Evolutionary conservation across 1,284 basidiomycete species (phyloP).

Genomic region (Lignosus rhinocerotis): DNA sequence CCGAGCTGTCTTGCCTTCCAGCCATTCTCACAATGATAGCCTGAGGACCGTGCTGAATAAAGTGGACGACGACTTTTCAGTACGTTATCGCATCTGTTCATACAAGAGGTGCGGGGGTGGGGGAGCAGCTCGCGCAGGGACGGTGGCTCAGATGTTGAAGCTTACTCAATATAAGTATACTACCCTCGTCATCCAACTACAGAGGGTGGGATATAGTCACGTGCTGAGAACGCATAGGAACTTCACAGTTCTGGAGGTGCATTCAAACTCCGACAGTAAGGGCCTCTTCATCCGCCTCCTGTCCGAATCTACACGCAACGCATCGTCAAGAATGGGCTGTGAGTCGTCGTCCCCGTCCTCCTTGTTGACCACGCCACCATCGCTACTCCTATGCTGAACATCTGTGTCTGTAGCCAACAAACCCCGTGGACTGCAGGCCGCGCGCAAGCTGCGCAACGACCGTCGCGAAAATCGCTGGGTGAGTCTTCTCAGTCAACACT

Average conservation of each 20-base stretch:
- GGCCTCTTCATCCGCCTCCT: constrained; percentile 20
- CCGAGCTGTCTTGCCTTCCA: too few species aligned
- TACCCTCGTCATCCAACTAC: too few species aligned
- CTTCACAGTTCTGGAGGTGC: constrained; percentile 34
- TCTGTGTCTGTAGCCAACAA: constrained; percentile 71
- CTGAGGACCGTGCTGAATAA: too few species aligned
- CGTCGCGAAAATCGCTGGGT: constrained; percentile 98
- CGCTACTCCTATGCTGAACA: constrained; percentile 23
- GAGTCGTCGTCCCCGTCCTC: constrained; percentile 41
- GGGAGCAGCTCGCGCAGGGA: too few species aligned
- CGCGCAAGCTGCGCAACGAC: constrained; percentile 95
- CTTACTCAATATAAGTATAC: too few species aligned
- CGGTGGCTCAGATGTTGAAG: too few species aligned
- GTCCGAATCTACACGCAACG: constrained; percentile 41
- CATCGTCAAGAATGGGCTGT: constrained; percentile 81
- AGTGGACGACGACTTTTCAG: too few species aligned
- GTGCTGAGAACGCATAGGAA: constrained; percentile 25
- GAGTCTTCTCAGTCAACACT: constrained; percentile 32
- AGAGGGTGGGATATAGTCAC: constrained; percentile 15
- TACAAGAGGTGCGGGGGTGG: too few species aligned
- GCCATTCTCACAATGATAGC: too few species aligned
- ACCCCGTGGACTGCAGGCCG: constrained; percentile 99
- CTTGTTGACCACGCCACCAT: constrained; percentile 6
- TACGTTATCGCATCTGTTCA: too few species aligned
- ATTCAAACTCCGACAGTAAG: constrained; percentile 33